Base-by-base conservation (phyloP, 1,284 basidiomycete genomes). In the Moesziomyces aphidis region DNA sequence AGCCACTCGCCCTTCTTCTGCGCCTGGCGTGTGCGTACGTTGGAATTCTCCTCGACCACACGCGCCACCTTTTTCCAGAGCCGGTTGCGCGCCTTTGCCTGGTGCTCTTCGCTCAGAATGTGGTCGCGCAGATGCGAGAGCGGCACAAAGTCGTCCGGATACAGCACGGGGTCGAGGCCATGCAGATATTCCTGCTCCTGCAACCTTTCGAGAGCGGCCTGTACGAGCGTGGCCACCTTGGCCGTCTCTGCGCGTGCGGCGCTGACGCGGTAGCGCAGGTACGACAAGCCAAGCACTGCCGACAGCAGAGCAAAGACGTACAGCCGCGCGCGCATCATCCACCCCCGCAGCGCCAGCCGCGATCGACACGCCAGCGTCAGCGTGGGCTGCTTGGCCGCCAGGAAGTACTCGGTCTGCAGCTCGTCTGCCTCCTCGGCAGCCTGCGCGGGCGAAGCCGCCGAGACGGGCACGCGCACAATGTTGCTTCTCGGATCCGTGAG, bases 31-130 rank as follows among this genome's bases (percentile, higher is more conserved):
- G 91, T 91, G 60, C 93, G 89, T 21, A 99, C 93, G 85, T 99
- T 99, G 21, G 94, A 90, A 86, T 99, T 99, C 58, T 90, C 90
- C 86, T 99, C 96, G 1, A 99, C 93, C 49, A 95, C 87, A 51
- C 88, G 89, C 82, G 93, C 92, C 46, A 99, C 97, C 63, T 89
- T 89, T 50, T 89, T 88, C 97, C 97, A 99, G 36, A 98, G 81
- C 39, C 89, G 87, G 62, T 89, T 89, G 50, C 95, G 89, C 31
- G 87, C 86, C 8, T 88, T 83, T 17, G 92, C 88, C 24, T 91
- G 91, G 80, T 93, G 92, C 64, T 93, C 91, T 55, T 92, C 90
- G 72, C 92, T 91, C 24, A 99, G 86, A 46, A 98, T 89, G 47
- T 93, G 88, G 86, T 99, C 96, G 48, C 97, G 91, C 39, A 99